Evolutionary conservation across 352 stramenopile species (phyloP), one percentile per base, ranked within the genome.

Genomic region (Phytophthora pistaciae): DNA sequence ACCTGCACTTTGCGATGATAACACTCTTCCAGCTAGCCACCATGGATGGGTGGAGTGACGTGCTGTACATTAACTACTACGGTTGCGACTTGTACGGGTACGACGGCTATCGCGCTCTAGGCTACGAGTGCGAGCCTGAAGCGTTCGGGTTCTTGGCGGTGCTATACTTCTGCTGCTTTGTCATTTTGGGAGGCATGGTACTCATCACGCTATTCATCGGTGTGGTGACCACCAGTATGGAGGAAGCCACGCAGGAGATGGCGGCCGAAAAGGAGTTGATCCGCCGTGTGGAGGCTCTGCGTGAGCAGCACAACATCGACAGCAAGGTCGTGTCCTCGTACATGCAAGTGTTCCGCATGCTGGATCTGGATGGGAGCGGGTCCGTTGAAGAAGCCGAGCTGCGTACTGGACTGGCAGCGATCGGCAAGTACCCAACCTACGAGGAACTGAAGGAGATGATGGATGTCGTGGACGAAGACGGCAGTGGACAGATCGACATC

Each of bases 51-150:
- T 98, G 92, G 92, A 97, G 84, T 46, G 92, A 97, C 36, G 76
- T 96, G 53, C 77, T 97, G 40, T 97, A 97, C 76, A 95, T 96
- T 66, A 96, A 96, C 69, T 96, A 94, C 73, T 97, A 96, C 54
- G 90, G 90, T 11, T 97, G 91, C 58, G 83, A 94, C 64, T 71
- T 90, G 29, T 96, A 93, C 61, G 88, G 90, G 25, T 96, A 96
- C 75, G 83, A 91, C 42, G 60, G 60, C 18, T 91, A 91, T 44
- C 57, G 56, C 6, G 61, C 63, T 5, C 75, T 91, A 9, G 85
- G 85, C 8, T 91, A 93, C 67, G 68, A 72, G n/a, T 96, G 90
- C 75, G 82, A 68, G 6, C 65, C 75, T 4, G 5, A 91, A 11
- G 70, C 83, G 6, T 70, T 27, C 0, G 75, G 81, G 0, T 74